Conservation (phyloP, 2,329 filamentous ascomycete species). For the Parascedosporium putredinis region DNA sequence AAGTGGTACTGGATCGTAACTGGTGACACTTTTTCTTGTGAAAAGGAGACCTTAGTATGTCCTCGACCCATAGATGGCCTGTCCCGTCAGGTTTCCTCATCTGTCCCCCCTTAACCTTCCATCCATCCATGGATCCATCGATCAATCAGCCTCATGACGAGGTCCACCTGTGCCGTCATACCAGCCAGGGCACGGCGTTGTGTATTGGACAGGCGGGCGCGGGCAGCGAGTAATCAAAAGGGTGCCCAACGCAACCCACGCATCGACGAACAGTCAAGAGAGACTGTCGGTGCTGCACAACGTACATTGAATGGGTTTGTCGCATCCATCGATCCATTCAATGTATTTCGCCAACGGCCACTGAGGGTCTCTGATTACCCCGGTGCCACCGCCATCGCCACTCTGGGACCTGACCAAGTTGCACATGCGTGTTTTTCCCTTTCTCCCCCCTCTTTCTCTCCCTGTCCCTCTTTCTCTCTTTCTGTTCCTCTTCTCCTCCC, state of each 20-base stretch:
- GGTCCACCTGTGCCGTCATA: not conserved
- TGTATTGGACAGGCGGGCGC: no score
- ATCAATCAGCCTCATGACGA: not conserved
- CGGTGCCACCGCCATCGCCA: no score
- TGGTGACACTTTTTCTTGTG: not conserved
- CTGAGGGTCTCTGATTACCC: no score
- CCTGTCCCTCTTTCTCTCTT: no score
- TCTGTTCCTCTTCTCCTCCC: no score
- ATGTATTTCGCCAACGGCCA: no score
- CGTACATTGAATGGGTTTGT: not conserved
- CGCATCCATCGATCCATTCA: no score
- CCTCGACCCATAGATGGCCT: not conserved
- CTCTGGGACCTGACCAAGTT: no score
- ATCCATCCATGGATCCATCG: not conserved
- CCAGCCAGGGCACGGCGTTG: no score
- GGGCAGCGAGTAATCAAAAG: not conserved
- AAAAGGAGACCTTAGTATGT: not conserved
- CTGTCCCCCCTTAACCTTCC: not conserved
- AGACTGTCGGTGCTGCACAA: not conserved
- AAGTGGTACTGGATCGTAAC: not conserved
- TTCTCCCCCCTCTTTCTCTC: no score
- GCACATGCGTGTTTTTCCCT: no score
- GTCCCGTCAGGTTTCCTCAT: no score
- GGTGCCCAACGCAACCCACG: not conserved
- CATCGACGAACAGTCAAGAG: not conserved